A percentile compares a stretch with the other conserved stretches of the same genome.
These are phyloP conservation scores for Blastocladiella britannica DNA, from an alignment of 192 early-diverging fungal species.

Conservation along the genomic window DNA sequence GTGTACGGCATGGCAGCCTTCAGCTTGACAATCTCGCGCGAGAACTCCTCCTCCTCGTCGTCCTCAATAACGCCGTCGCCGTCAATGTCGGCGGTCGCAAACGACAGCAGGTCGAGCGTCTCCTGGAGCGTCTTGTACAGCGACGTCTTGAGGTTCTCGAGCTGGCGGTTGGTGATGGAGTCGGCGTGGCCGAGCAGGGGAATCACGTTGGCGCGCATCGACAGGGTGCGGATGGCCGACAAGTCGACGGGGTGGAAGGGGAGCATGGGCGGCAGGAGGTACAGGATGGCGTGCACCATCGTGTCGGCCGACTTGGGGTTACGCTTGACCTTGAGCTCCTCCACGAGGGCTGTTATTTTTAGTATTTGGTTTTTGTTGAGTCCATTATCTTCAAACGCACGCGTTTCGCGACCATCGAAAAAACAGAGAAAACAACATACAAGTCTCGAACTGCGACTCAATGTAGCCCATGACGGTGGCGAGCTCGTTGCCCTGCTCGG, in stretches of 20 bases:
- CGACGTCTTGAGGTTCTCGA: conserved; percentile 4
- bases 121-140: conserved; percentile 1
- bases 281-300: conserved; percentile 2
- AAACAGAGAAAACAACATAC: neutral
- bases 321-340: too few relatives aligned
- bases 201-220: conserved; percentile 3
- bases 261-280: conserved; percentile 1
- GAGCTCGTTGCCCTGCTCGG: conserved; percentile 2
- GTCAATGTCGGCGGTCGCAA: neutral
- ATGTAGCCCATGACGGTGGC: conserved; percentile 4
- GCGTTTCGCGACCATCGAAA: too few relatives aligned
- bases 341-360: too few relatives aligned
- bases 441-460: conserved; percentile 4
- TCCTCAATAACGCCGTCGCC: neutral
- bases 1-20: conserved; percentile 1
- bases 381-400: too few relatives aligned
- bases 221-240: conserved; percentile 2
- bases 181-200: conserved; percentile 3
- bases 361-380: too few relatives aligned
- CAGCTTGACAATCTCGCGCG: neutral
- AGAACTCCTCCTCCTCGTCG: neutral
- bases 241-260: conserved; percentile 1
- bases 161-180: conserved; percentile 2
- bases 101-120: neutral
- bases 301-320: conserved; percentile 3